Percentiles rank a stretch among this genome's conserved stretches.
Evolutionary conservation across 345 rosid genomes (phyloP).

Genomic region (Salix exigua): DNA sequence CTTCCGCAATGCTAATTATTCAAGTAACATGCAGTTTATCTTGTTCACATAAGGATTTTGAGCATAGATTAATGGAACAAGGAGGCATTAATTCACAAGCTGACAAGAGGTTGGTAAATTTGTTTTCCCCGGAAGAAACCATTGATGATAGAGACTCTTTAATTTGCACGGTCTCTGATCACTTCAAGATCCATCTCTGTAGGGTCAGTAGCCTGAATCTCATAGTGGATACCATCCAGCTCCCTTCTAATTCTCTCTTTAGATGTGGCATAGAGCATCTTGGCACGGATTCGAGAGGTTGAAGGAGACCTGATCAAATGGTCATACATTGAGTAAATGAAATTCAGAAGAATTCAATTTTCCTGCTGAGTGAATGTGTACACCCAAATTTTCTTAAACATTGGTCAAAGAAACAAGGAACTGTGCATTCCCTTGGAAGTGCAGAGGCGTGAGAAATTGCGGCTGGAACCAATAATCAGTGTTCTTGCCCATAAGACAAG

Average conservation of each 20-base stretch:
- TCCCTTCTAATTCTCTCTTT: conserved; percentile 17
- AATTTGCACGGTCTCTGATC: conserved; percentile 21
- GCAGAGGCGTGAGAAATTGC: background rate
- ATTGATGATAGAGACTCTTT: background rate
- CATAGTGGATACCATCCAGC: conserved; percentile 20
- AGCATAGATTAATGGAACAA: background rate
- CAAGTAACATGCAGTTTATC: conserved; percentile 1
- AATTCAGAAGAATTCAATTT: background rate
- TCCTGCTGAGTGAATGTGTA: background rate
- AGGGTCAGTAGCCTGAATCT: conserved; percentile 24
- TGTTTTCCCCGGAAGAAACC: background rate
- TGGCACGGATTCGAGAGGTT: conserved; percentile 23
- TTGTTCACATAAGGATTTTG: conserved; percentile 5
- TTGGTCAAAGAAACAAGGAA: background rate
- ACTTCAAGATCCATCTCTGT: conserved; percentile 23
- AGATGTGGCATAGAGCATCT: conserved; percentile 26
- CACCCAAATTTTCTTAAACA: background rate
- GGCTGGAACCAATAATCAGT: background rate
- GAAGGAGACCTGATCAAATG: conserved; percentile 18
- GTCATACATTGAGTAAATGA: background rate
- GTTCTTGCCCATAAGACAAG: background rate
- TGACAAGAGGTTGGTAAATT: background rate
- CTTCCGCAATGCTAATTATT: conserved; percentile 1
- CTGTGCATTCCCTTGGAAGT: background rate
- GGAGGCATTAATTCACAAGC: background rate